phyloP scores from a whole-genome alignment of 768 basidiomycete genomes.

The Suillus subluteus region DNA sequence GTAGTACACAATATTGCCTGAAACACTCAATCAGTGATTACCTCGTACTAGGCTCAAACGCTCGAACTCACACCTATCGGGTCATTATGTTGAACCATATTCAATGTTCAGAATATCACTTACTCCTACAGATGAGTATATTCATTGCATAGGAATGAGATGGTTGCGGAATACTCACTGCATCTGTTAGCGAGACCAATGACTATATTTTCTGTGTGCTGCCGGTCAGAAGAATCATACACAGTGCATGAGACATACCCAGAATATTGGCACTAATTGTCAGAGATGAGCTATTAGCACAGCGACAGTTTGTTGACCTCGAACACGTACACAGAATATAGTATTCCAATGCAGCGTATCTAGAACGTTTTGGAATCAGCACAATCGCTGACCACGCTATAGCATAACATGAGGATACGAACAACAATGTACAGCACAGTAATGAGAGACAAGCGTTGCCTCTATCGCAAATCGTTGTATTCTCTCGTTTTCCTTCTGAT shows the following conservation, averaged over 20 bases:
- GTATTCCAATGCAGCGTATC: not conserved
- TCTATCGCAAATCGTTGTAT: not conserved
- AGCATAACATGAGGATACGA: not conserved
- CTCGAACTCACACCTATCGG: not conserved
- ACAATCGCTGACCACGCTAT: not conserved
- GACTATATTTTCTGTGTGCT: not conserved
- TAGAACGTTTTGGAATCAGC: not conserved
- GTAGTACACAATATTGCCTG: no score
- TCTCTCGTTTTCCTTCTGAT: no score
- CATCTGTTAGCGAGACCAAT: not conserved
- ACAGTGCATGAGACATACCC: not conserved
- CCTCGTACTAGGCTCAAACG: not conserved
- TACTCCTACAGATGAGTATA: not conserved
- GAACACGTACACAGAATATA: not conserved
- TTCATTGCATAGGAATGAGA: not conserved
- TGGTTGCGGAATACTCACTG: not conserved
- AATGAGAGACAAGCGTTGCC: not conserved
- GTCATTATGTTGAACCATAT: not conserved
- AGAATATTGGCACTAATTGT: not conserved
- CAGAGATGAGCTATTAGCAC: not conserved
- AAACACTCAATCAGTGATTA: no score
- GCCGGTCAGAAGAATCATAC: not conserved
- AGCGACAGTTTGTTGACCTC: not conserved
- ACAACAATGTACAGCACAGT: not conserved
- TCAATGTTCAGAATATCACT: not conserved